These are phyloP conservation scores for Yamadazyma triangularis DNA, from an alignment of 1,139 yeast species.

Conservation along the genomic window DNA sequence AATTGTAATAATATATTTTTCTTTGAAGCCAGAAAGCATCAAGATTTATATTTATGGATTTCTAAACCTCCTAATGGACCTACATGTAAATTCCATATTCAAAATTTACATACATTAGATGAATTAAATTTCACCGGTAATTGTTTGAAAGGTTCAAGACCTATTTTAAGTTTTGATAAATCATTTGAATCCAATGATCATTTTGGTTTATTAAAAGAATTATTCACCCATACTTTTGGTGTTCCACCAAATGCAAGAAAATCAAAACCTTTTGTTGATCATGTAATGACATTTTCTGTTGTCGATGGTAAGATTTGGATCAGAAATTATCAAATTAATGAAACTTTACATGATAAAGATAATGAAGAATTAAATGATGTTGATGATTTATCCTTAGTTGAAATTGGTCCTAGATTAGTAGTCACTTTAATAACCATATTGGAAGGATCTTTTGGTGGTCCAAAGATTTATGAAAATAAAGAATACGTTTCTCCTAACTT, in stretches of 20 bases:
- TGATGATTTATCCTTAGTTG: conserved; percentile 72
- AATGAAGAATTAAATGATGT: conserved; percentile 26
- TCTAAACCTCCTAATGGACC: conserved; percentile 99
- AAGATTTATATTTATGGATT: conserved; percentile 91
- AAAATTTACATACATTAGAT: conserved; percentile 93
- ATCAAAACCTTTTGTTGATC: conserved; percentile 92
- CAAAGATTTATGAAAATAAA: conserved; percentile 94
- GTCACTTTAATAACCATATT: conserved; percentile 86
- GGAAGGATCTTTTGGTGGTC: conserved; percentile 98
- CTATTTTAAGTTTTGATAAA: conserved; percentile 85
- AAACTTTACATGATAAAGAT: conserved; percentile 54
- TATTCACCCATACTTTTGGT: conserved; percentile 84
- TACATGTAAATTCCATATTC: conserved; percentile 87
- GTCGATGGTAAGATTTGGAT: conserved; percentile 96
- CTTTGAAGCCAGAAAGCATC: conserved; percentile 95
- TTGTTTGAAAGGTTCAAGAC: conserved; percentile 93
- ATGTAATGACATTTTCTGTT: conserved; percentile 86
- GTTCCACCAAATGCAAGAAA: conserved; percentile 96
- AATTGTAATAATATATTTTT: conserved; percentile 94
- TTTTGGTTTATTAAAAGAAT: conserved; percentile 72
- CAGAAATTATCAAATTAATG: conserved; percentile 89
- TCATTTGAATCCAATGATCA: conserved; percentile 61
- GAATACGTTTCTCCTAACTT: conserved; percentile 95
- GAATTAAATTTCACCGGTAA: conserved; percentile 96
- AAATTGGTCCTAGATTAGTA: conserved; percentile 96